Evolutionary conservation across 139 green algal genomes (phyloP).

Genomic region (Volvox africanus): DNA sequence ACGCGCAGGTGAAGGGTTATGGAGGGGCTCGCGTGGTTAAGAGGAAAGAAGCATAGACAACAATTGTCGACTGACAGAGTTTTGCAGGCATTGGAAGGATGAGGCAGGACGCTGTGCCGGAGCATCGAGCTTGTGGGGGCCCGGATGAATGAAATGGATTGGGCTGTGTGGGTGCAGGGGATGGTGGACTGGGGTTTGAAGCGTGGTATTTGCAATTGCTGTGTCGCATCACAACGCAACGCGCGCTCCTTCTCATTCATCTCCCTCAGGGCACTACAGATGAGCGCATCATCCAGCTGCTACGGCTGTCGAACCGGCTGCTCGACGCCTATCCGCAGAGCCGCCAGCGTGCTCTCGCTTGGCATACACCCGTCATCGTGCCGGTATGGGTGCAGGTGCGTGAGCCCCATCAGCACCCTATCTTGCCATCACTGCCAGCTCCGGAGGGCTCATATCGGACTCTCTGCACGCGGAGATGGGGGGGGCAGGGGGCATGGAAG

Average conservation of each 20-base stretch:
- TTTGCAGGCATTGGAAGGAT: background rate
- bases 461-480: too few relatives aligned
- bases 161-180: too few relatives aligned
- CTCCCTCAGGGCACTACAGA: slow-evolving; percentile 63
- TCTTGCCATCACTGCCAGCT: too few relatives aligned
- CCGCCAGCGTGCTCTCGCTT: slow-evolving; percentile 78
- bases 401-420: too few relatives aligned
- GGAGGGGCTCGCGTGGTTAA: background rate
- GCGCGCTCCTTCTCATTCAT: too few relatives aligned
- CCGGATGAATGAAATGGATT: background rate
- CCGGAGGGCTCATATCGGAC: too few relatives aligned
- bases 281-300: slow-evolving; percentile 81
- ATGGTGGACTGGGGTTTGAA: background rate
- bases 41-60: background rate
- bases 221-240: too few relatives aligned
- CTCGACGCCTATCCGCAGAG: slow-evolving; percentile 78
- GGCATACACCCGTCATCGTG: slow-evolving; percentile 88
- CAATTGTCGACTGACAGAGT: too few relatives aligned
- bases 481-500: too few relatives aligned
- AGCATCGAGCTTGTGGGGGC: too few relatives aligned
- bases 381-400: slow-evolving; percentile 87
- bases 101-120: background rate
- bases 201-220: too few relatives aligned
- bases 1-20: slow-evolving; percentile 46
- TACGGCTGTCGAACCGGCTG: slow-evolving; percentile 84